These are phyloP conservation scores for Fusarium brachygibbosum DNA, from an alignment of 2,329 filamentous ascomycete species.

Conservation along the genomic window DNA sequence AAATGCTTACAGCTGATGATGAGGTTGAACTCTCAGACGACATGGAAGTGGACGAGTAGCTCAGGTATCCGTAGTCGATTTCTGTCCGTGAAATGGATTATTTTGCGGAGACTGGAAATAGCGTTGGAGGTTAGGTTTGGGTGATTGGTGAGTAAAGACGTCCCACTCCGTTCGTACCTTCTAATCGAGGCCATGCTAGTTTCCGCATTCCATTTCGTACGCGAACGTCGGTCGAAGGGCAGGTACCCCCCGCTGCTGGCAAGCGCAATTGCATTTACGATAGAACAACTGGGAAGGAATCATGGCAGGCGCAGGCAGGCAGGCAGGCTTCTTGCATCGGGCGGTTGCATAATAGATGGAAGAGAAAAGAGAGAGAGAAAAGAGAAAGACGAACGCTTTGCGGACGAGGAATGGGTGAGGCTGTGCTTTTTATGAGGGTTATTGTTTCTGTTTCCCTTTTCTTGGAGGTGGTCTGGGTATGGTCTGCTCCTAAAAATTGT, in stretches of 20 bases:
- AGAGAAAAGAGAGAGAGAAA: conserved; percentile 10
- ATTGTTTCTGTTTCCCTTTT: conserved; percentile 6
- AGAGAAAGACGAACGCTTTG: background rate
- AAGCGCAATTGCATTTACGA: background rate
- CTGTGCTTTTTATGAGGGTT: background rate
- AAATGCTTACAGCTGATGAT: background rate
- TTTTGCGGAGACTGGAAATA: background rate
- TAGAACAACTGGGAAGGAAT: background rate
- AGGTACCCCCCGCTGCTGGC: conserved; percentile 3
- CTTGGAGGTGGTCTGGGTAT: background rate
- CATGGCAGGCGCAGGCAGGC: background rate
- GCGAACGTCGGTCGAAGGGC: conserved; percentile 12
- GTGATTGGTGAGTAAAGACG: background rate
- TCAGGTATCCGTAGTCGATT: background rate
- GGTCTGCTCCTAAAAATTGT: conserved; percentile 17
- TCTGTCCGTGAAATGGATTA: background rate
- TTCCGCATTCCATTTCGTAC: background rate
- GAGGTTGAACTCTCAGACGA: conserved; percentile 1
- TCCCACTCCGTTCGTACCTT: background rate
- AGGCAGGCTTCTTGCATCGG: conserved; percentile 14
- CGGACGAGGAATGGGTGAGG: background rate
- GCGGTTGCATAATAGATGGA: conserved; percentile 5
- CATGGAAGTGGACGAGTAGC: conserved; percentile 6
- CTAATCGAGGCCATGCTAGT: background rate
- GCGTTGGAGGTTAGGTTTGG: background rate